Base-by-base conservation (phyloP, 331 rosid genomes). In the Malus hybrid region DNA sequence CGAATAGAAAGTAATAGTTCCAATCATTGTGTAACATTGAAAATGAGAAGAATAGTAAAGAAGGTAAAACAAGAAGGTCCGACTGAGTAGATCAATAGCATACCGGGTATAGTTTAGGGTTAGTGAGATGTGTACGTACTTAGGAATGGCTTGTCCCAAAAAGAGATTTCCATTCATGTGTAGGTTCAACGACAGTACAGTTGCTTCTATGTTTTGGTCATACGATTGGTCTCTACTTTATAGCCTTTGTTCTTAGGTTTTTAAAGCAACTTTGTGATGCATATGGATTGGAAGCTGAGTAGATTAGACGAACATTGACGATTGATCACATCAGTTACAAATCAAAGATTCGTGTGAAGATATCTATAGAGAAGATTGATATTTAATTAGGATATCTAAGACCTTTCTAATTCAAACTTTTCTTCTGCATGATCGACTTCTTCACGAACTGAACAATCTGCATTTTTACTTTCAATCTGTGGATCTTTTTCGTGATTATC, bases 181-280 rank as follows among this genome's bases (percentile, higher is more conserved):
- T 13, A 46, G 19, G 74, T 74, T 80, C 76, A 75, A 75, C 80
- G 67, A 75, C 31, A 59, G 48, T 28, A 61, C 72, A 80, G 76
- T 75, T 24, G 65, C 12, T 28, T 67, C 67, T 48, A 32, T 6
- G 19, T 36, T 31, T 6, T 70, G 80, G 83, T 80, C 79, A 80
- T 32, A 55, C 64, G 36, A 48, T 13, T 62, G 83, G 24, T 73
- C 75, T 73, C 79, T 31, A 34, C 75, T 74, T 77, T 73, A 33
- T 62, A 76, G 72, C 76, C 64, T 80, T 80, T 74, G 42, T 52
- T 68, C 61, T 52, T 27, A 4, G 4, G 7, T 67, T 54, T 36
- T 22, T 28, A 75, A 75, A 68, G 76, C 56, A 33, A 69, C 83
- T 69, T 80, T 67, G 71, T 48, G 48, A 18, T 46, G 61, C 70